Base-by-base conservation (phyloP, 345 rosid genomes). In the Laguncularia racemosa region DNA sequence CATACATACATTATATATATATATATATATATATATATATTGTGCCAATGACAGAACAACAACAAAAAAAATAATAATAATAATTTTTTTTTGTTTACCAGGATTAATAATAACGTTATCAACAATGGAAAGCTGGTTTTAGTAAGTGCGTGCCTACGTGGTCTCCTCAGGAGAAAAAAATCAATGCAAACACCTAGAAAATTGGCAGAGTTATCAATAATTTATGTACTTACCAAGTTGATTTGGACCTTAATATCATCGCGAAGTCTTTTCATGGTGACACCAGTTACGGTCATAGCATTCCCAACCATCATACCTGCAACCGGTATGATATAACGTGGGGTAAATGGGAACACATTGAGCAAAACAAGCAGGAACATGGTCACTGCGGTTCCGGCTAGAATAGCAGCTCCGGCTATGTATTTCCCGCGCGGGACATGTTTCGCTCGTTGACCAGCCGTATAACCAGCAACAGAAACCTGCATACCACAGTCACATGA, bases 301-400 rank as follows among this genome's bases (percentile, higher is more conserved):
- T 89, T 92, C 13, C 95, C 97, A n/a, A 89, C 97, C 97, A 92
- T 71, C 98, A 89, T 92, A 21, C 97, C 97, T 12, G 95, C 81
- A 0, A 92, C 76, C 0, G 97, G 98, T 58, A 92, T 89, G 18
- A 92, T 83, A 61, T 83, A 92, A 43, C 95, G 70, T 1, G 97
- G 98, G 53, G 96, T 92, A 78, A 92, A 92, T 51, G 96, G 98
- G 57, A 92, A 89, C 17, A 89, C 97, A 10, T 79, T 73, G 20
- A 92, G 76, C 46, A 78, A 15, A 50, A 92, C 69, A 5, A 86
- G 89, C 20, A 92, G 48, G 68, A 79, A 63, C 96, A 86, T 75
- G 0, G 97, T 86, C 60, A 81, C 73, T 0, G 84, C 64, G 0
- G 97, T 92, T 58, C 95, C 96, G 0, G 66, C 65, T 23, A 84